A percentile compares a stretch with the other conserved stretches of the same genome.
These are phyloP conservation scores for Ascochyta fabae DNA, from an alignment of 2,329 filamentous ascomycete genomes.

Conservation along the genomic window DNA sequence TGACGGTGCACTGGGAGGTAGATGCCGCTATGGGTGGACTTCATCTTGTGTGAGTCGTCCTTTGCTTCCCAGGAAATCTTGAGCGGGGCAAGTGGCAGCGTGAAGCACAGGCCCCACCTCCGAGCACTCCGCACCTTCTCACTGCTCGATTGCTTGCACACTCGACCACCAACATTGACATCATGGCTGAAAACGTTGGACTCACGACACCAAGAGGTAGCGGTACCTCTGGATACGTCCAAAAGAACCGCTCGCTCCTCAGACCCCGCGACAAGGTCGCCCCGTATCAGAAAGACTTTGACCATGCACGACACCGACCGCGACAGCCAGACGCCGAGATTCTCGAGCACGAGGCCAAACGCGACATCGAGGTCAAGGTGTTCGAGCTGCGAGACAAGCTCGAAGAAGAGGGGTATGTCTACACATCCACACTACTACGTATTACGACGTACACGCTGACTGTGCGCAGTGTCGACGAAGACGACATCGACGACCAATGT, in stretches of 20 bases:
- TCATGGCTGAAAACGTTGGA: constrained; percentile 96
- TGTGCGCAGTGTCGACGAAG: constrained; percentile 72
- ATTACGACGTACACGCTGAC: constrained; percentile 18
- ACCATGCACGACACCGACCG: constrained; percentile 74
- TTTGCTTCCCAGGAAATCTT: constrained; percentile 27
- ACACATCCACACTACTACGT: background rate
- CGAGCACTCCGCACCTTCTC: constrained; percentile 26
- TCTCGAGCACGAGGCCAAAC: constrained; percentile 89
- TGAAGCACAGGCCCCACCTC: constrained; percentile 32
- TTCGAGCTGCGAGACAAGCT: constrained; percentile 87
- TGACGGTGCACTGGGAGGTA: background rate
- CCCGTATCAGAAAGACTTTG: constrained; percentile 76
- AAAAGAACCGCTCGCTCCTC: constrained; percentile 91
- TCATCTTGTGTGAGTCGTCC: constrained; percentile 38
- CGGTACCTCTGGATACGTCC: constrained; percentile 96
- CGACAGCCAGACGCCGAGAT: constrained; percentile 91
- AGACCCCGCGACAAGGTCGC: constrained; percentile 79
- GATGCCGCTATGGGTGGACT: constrained; percentile 17
- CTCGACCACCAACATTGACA: constrained; percentile 9
- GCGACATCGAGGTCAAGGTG: constrained; percentile 90
- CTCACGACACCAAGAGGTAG: constrained; percentile 92
- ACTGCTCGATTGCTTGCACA: background rate
- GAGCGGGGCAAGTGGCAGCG: constrained; percentile 34
- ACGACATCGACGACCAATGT: constrained; percentile 84
- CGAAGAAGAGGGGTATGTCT: constrained; percentile 81